phyloP scores from a whole-genome alignment of 2,329 filamentous ascomycete genomes.

The Clathrospora elynae region DNA sequence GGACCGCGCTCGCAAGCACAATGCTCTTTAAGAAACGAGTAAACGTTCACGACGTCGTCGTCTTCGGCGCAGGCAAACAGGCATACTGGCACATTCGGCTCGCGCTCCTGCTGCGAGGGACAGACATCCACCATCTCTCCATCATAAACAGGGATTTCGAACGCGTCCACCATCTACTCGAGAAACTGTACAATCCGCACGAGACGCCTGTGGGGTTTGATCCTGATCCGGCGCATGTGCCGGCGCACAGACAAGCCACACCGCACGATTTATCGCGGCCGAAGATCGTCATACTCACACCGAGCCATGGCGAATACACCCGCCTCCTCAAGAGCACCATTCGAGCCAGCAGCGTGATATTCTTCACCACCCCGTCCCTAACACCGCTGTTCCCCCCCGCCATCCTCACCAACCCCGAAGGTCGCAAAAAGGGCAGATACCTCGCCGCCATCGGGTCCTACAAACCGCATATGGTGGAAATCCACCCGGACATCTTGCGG shows the following conservation, averaged over 20 bases:
- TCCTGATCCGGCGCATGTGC: conserved; percentile 15
- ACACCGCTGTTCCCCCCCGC: conserved; percentile 74
- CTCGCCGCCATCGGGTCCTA: conserved; percentile 75
- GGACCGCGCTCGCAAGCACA: conserved; percentile 68
- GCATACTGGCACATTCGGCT: conserved; percentile 94
- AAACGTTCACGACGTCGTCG: conserved; percentile 73
- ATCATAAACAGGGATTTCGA: conserved; percentile 79
- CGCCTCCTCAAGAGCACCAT: conserved; percentile 74
- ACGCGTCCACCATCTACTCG: conserved; percentile 59
- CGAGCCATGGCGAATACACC: conserved; percentile 70
- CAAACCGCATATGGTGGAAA: conserved; percentile 76
- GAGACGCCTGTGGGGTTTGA: conserved; percentile 34
- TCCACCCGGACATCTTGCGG: conserved; percentile 75
- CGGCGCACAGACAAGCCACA: conserved; percentile 20
- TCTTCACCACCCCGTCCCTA: conserved; percentile 82
- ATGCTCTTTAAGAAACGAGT: conserved; percentile 67
- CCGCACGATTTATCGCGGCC: conserved; percentile 32
- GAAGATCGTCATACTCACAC: conserved; percentile 73
- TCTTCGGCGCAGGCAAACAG: conserved; percentile 88
- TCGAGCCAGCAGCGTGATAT: conserved; percentile 76
- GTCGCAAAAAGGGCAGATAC: conserved; percentile 70
- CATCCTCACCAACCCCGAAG: conserved; percentile 74
- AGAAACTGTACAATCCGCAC: conserved; percentile 59
- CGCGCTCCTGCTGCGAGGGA: conserved; percentile 71
- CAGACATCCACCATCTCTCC: conserved; percentile 77